These are phyloP conservation scores for Kurtzmaniella quercitrusa DNA, from an alignment of 1,139 yeast species.

Conservation along the genomic window DNA sequence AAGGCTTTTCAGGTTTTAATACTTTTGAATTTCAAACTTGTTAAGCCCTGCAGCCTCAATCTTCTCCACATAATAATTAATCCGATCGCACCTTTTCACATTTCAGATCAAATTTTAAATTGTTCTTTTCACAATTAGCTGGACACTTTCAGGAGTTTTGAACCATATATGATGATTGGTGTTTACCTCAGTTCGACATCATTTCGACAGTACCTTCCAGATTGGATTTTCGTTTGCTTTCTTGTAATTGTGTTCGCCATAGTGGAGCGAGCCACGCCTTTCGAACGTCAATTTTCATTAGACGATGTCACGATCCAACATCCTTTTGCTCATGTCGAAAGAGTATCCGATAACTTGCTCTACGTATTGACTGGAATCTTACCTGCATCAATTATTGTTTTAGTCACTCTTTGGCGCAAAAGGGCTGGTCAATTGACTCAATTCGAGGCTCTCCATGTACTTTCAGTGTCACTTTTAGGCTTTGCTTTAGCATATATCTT, in stretches of 20 bases:
- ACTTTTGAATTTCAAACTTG: no score
- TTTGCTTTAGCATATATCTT: constrained; percentile 45
- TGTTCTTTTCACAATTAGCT: no score
- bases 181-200: constrained; percentile 6
- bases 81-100: no score
- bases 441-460: constrained; percentile 5
- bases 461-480: constrained; percentile 41
- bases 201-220: constrained; percentile 21
- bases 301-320: constrained; percentile 39
- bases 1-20: no score
- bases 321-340: constrained; percentile 43
- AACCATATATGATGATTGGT: constrained; percentile 6
- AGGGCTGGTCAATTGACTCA: constrained; percentile 3
- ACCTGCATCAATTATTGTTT: constrained; percentile 12
- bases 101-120: no score
- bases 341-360: constrained; percentile 30
- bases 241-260: constrained; percentile 30
- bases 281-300: constrained; percentile 32
- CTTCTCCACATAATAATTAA: no score
- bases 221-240: constrained; percentile 31
- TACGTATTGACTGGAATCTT: constrained; percentile 14
- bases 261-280: constrained; percentile 37
- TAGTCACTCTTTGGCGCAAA: constrained; percentile 9
- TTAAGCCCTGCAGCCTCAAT: no score
- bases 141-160: no score